Percentiles rank a stretch among this genome's conserved stretches.
Evolutionary conservation across 768 basidiomycete species (phyloP).

Genomic region (Hortiboletus campestris): DNA sequence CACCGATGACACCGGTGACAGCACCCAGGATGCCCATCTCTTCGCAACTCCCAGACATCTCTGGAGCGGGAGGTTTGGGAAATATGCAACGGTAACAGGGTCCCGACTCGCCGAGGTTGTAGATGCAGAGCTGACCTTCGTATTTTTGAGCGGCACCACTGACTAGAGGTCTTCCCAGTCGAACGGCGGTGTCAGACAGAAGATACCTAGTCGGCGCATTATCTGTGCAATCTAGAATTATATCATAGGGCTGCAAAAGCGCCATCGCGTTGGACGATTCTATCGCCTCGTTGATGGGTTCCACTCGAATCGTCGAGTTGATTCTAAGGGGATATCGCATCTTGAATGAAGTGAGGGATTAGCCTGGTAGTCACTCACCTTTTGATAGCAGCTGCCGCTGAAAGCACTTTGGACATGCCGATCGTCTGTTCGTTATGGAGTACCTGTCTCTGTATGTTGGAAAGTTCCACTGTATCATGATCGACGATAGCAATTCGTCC

Average conservation of each 20-base stretch:
- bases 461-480: conserved; percentile 82
- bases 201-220: conserved; percentile 91
- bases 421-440: conserved; percentile 73
- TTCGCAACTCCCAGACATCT: conserved; percentile 73
- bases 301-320: conserved; percentile 66
- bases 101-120: conserved; percentile 64
- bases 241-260: conserved; percentile 60
- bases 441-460: conserved; percentile 93
- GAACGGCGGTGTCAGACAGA: conserved; percentile 81
- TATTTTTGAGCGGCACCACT: conserved; percentile 89
- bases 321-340: conserved; percentile 46
- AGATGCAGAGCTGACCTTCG: conserved; percentile 78
- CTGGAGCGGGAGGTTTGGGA: conserved; percentile 70
- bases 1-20: conserved; percentile 88
- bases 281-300: conserved; percentile 54
- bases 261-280: conserved; percentile 60
- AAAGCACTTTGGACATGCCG: conserved; percentile 78
- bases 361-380: conserved; percentile 42
- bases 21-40: conserved; percentile 86
- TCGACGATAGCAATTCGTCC: conserved; percentile 86
- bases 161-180: conserved; percentile 76
- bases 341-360: background rate
- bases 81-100: conserved; percentile 96
- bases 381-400: conserved; percentile 68
- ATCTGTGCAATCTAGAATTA: conserved; percentile 94